Conservation (phyloP, 306 rosid species). For the Abrus precatorius region DNA sequence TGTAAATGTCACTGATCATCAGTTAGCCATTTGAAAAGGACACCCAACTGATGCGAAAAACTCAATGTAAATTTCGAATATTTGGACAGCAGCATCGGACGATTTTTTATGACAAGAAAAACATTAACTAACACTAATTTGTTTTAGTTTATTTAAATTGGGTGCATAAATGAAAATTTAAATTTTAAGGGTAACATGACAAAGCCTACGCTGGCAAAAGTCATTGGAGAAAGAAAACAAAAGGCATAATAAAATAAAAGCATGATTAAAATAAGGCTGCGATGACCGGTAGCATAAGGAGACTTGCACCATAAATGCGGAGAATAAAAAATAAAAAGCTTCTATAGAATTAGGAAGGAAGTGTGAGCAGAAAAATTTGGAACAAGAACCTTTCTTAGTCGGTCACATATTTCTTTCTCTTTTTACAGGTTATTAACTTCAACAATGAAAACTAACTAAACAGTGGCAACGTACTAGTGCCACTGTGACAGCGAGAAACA, state of each 20-base stretch:
- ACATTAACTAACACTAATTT: neutral
- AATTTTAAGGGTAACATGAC: neutral
- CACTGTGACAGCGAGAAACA: constrained; percentile 7
- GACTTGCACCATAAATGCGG: neutral
- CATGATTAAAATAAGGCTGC: neutral
- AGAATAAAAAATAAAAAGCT: neutral
- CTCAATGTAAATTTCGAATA: neutral
- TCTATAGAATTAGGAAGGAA: neutral
- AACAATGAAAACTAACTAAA: constrained; percentile 10
- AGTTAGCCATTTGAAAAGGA: too few relatives aligned
- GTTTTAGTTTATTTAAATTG: neutral
- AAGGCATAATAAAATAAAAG: neutral
- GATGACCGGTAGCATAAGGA: neutral
- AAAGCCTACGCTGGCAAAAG: neutral
- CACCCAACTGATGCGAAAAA: too few relatives aligned
- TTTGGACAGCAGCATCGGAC: neutral
- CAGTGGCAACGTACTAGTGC: neutral
- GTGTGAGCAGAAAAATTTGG: neutral
- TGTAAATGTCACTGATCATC: too few relatives aligned
- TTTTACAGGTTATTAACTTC: constrained; percentile 23
- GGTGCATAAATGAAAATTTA: neutral
- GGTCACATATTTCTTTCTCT: constrained; percentile 10
- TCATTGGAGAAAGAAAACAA: neutral
- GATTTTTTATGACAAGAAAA: neutral
- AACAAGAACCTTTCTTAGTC: neutral